These are phyloP conservation scores for Chytriomyces confervae DNA, from an alignment of 192 early-diverging fungal genomes.

Conservation along the genomic window DNA sequence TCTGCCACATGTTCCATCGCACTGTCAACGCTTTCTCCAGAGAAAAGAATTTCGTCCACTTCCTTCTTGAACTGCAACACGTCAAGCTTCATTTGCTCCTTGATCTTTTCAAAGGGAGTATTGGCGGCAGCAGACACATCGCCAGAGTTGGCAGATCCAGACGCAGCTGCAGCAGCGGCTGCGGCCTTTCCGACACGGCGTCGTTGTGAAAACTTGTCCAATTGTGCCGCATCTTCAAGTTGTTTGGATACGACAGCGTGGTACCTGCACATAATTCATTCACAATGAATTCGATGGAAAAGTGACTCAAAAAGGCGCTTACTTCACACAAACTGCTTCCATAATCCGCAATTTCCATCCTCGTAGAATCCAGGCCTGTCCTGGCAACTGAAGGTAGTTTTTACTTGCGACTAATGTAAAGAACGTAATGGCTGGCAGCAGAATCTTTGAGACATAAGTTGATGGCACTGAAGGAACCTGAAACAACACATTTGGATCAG, in stretches of 20 bases:
- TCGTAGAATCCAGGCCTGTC: not conserved
- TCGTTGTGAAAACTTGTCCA: constrained; percentile 21
- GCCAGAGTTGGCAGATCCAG: not conserved
- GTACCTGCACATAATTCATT: not conserved
- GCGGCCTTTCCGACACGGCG: not conserved
- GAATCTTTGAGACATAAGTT: constrained; percentile 26
- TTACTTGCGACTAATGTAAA: not conserved
- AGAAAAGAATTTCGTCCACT: not conserved
- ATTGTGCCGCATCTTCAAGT: constrained; percentile 29
- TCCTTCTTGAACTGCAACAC: constrained; percentile 23
- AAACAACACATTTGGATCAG: not conserved
- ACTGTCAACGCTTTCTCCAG: not conserved
- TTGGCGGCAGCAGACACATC: not conserved
- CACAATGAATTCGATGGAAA: too few species aligned
- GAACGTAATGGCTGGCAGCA: constrained; percentile 30
- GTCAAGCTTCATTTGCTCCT: constrained; percentile 16
- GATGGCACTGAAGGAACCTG: constrained; percentile 23
- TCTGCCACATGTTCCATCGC: not conserved
- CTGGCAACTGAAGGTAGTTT: not conserved
- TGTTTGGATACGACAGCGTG: constrained; percentile 23
- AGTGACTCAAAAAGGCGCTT: not conserved
- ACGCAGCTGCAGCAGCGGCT: not conserved
- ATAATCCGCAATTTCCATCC: constrained; percentile 16
- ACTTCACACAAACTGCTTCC: constrained; percentile 13
- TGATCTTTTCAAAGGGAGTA: constrained; percentile 27